Evolutionary conservation across 164 flowering plant species (phyloP).

Genomic region (Pachysandra terminalis): DNA sequence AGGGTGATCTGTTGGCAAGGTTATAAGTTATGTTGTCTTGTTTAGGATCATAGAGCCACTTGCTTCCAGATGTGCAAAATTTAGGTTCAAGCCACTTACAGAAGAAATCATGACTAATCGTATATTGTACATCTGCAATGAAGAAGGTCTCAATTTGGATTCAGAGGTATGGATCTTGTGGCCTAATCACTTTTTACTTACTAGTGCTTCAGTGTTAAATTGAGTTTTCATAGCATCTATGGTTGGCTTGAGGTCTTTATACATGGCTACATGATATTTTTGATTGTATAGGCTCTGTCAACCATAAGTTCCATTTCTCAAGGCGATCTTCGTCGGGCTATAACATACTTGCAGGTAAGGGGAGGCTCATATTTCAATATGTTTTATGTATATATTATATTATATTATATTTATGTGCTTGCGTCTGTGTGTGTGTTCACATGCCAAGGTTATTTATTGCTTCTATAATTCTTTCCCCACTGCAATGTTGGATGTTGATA

Average conservation of each 20-base stretch:
- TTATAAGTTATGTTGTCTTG: slow-evolving; percentile 2
- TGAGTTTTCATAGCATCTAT: background rate
- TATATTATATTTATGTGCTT: too few relatives aligned
- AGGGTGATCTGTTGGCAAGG: background rate
- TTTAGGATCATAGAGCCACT: slow-evolving; percentile 94
- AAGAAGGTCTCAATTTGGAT: slow-evolving; percentile 80
- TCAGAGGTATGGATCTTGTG: slow-evolving; percentile 50
- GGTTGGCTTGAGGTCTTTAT: slow-evolving; percentile 5
- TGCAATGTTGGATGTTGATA: too few relatives aligned
- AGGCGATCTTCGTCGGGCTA: slow-evolving; percentile 98
- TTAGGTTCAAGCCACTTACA: slow-evolving; percentile 95
- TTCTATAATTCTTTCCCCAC: too few relatives aligned
- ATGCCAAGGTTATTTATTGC: too few relatives aligned
- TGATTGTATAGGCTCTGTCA: slow-evolving; percentile 71
- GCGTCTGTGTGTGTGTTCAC: too few relatives aligned
- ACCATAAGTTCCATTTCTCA: slow-evolving; percentile 88
- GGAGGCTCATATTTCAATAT: background rate
- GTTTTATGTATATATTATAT: too few relatives aligned
- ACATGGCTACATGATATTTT: background rate
- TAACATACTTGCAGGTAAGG: slow-evolving; percentile 87
- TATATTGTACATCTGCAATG: slow-evolving; percentile 66
- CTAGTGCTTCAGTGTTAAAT: background rate
- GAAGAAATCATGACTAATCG: slow-evolving; percentile 82
- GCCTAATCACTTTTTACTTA: background rate
- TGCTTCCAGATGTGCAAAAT: slow-evolving; percentile 99